A percentile compares a stretch with the other conserved stretches of the same genome.
These are phyloP conservation scores for Biscutella auriculata DNA, from an alignment of 441 rosid species.

Conservation along the genomic window DNA sequence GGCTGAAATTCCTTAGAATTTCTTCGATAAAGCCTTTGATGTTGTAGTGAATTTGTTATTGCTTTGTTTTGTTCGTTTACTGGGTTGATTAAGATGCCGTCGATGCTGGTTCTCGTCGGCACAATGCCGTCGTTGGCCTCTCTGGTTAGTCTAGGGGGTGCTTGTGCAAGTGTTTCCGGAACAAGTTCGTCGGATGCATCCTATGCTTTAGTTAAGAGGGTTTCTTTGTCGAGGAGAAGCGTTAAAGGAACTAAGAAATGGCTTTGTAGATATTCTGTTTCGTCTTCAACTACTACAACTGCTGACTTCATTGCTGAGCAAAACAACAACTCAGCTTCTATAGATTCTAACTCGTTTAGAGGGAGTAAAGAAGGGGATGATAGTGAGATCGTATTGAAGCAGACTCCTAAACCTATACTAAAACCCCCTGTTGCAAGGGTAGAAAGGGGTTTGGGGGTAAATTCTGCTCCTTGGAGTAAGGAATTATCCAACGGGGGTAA, in stretches of 20 bases:
- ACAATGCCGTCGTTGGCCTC: conserved; percentile 75
- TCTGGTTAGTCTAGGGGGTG: conserved; percentile 35
- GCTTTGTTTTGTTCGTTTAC: background rate
- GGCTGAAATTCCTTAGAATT: background rate
- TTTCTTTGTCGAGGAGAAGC: conserved; percentile 42
- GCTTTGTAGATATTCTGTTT: conserved; percentile 71
- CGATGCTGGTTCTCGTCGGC: conserved; percentile 62
- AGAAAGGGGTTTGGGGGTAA: conserved; percentile 20
- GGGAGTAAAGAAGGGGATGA: conserved; percentile 36
- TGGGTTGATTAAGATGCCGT: conserved; percentile 21
- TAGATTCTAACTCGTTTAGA: conserved; percentile 43
- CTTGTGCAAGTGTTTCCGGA: conserved; percentile 23
- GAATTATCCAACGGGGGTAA: conserved; percentile 24
- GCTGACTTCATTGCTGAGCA: conserved; percentile 66
- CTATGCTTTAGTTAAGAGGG: conserved; percentile 48
- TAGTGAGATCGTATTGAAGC: conserved; percentile 52
- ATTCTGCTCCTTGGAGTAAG: conserved; percentile 25
- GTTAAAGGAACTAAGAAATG: conserved; percentile 43
- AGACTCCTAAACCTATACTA: conserved; percentile 67
- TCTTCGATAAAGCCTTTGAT: background rate
- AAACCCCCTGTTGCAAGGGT: conserved; percentile 36
- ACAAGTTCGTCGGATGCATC: conserved; percentile 40
- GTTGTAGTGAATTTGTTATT: conserved; percentile 3
- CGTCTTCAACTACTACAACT: conserved; percentile 34
- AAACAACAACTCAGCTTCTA: conserved; percentile 34